Percentiles rank a stretch among this genome's conserved stretches.
phyloP scores from a whole-genome alignment of 1,284 basidiomycete species.

The Pulveroboletus sp. region DNA sequence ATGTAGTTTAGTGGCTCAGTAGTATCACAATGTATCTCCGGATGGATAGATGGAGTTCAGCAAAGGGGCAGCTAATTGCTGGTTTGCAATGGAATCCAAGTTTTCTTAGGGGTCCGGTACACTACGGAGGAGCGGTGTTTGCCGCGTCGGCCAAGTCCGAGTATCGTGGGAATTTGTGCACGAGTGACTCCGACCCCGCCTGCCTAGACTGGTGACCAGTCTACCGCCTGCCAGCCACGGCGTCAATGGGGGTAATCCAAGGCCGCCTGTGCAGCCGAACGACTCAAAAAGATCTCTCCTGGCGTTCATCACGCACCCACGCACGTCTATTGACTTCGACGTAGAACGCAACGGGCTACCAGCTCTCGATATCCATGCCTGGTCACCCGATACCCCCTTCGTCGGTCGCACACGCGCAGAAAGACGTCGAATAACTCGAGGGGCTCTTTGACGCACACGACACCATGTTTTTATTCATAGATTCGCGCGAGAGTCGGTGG shows the following conservation, averaged over 20 bases:
- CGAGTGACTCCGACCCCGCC: conserved; percentile 96
- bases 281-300: conserved; percentile 87
- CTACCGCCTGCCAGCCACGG: too few relatives aligned
- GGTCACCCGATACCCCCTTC: conserved; percentile 84
- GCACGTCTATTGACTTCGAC: too few relatives aligned
- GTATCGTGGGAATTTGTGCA: too few relatives aligned
- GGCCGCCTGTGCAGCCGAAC: conserved; percentile 88
- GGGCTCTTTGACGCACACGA: conserved; percentile 83
- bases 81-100: too few relatives aligned
- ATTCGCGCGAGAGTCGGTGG: conserved; percentile 95
- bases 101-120: too few relatives aligned
- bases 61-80: too few relatives aligned
- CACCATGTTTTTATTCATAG: conserved; percentile 92
- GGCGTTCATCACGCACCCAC: too few relatives aligned
- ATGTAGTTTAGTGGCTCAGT: too few relatives aligned
- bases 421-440: conserved; percentile 75
- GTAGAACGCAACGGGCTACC: conserved; percentile 81
- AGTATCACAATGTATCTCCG: too few relatives aligned
- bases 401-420: conserved; percentile 57
- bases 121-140: too few relatives aligned
- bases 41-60: too few relatives aligned
- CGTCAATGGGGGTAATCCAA: conserved; percentile 93
- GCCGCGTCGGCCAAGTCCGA: too few relatives aligned
- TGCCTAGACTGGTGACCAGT: conserved; percentile 91
- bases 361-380: conserved; percentile 92